A percentile compares a stretch with the other conserved stretches of the same genome.
Evolutionary conservation across 169 alveolate species (phyloP).

Genomic region (Blepharisma undulans): DNA sequence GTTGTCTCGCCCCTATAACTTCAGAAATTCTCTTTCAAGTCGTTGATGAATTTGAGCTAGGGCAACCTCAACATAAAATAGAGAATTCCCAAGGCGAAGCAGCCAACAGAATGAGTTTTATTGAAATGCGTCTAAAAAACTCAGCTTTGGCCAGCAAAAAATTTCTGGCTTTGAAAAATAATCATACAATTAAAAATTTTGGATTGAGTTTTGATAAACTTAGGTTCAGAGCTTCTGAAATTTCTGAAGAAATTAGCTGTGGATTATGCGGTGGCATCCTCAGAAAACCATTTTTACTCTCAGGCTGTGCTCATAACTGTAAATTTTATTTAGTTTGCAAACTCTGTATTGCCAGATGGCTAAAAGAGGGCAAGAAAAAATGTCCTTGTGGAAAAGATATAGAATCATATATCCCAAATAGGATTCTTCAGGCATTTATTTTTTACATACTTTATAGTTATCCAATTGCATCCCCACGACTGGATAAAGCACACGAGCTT

Average conservation of each 20-base stretch:
- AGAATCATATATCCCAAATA: neutral
- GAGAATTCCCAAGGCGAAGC: neutral
- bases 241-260: neutral
- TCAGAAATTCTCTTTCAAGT: neutral
- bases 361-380: neutral
- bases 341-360: neutral
- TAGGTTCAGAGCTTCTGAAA: neutral
- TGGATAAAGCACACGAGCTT: neutral
- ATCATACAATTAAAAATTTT: neutral
- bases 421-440: neutral
- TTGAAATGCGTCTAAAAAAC: neutral
- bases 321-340: neutral
- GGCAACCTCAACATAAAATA: neutral
- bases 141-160: neutral
- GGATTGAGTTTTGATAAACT: neutral
- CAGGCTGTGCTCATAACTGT: neutral
- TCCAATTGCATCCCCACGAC: neutral
- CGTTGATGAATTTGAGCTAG: neutral
- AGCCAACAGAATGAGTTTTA: neutral
- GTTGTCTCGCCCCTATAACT: neutral
- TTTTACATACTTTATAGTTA: neutral
- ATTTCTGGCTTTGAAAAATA: neutral
- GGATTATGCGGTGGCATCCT: neutral
- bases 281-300: neutral
- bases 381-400: neutral